Base-by-base conservation (phyloP, 1,284 basidiomycete genomes). In the Cystobasidium slooffiae region DNA sequence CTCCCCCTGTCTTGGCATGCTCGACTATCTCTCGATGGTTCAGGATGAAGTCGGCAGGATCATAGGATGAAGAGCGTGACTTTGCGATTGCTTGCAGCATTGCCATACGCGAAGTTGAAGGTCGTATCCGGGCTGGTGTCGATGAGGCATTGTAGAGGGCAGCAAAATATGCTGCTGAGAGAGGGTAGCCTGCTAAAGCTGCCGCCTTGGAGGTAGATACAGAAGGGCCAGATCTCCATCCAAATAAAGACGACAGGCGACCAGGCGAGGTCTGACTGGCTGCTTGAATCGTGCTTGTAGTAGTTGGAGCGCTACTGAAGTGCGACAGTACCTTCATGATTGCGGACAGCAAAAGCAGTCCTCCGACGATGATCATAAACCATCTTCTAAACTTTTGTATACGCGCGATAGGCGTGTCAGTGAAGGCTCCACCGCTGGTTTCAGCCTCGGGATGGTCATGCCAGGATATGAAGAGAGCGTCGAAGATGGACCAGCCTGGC, bases 401-500 rank as follows among this genome's bases (percentile, higher is more conserved):
- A 7, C 47, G 49, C 39, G 61, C 69, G 61, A 72, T 72, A 8
- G 69, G 55, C 24, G 67, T 59, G 31, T 56, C 53, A 12, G n/a
- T 44, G 24, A 44, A 44, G n/a, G 43, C 55, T 39, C 55, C 67
- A 24, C 55, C 53, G 55, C 55, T 59, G 14, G 52, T 59, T 12
- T 56, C 67, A 39, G 31, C 53, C 46, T 58, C 67, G 24, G 37
- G 53, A 43, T 59, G 53, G 52, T 68, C 43, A 31, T 64, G 43
- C 43, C 61, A 59, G 43, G 69, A 52, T 12, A 41, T 39, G 61
- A 72, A 55, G 69, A 72, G 46, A 22, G 61, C 61, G 51, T 72
- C 69, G 14, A 72, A 63, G 37, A 72, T 22, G 14, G 61, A 43
- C 58, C 61, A 72, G 20, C 59, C 69, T 41, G 69, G 69, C 7